phyloP scores from a whole-genome alignment of 2,329 filamentous ascomycete species.

The Hypoxylon sp. region DNA sequence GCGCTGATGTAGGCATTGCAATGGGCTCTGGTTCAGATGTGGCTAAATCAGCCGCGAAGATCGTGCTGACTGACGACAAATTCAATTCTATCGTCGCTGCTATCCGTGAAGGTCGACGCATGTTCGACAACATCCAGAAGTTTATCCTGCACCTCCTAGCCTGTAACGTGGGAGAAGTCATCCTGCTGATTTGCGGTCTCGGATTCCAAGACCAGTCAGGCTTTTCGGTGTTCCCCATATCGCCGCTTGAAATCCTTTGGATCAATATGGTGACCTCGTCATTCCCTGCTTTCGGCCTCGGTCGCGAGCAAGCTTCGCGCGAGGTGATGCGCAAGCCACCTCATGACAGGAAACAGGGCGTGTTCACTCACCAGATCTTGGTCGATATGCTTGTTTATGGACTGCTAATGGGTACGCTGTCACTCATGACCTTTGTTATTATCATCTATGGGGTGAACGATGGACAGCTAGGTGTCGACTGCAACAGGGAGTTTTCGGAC shows the following conservation, averaged over 20 bases:
- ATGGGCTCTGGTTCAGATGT: conserved; percentile 93
- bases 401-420: conserved; percentile 79
- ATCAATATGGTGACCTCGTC: conserved; percentile 94
- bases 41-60: conserved; percentile 83
- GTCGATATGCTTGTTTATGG: conserved; percentile 86
- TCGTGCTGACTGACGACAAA: conserved; percentile 89
- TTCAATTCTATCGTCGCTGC: conserved; percentile 88
- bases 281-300: conserved; percentile 88
- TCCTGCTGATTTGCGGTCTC: conserved; percentile 83
- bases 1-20: conserved; percentile 87
- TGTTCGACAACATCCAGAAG: conserved; percentile 92
- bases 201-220: conserved; percentile 79
- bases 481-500: conserved; percentile 71
- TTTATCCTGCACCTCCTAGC: conserved; percentile 85
- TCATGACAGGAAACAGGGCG: conserved; percentile 74
- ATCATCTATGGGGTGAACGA: conserved; percentile 69
- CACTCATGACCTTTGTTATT: conserved; percentile 75
- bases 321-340: conserved; percentile 87
- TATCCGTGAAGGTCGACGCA: conserved; percentile 84
- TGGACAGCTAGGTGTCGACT: conserved; percentile 69
- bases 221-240: conserved; percentile 86
- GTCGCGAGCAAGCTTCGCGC: conserved; percentile 79
- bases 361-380: conserved; percentile 83
- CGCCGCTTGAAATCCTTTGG: conserved; percentile 90
- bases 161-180: conserved; percentile 87